A percentile compares a stretch with the other conserved stretches of the same genome.
phyloP scores from a whole-genome alignment of 345 rosid species.

The Abelmoschus esculentus region DNA sequence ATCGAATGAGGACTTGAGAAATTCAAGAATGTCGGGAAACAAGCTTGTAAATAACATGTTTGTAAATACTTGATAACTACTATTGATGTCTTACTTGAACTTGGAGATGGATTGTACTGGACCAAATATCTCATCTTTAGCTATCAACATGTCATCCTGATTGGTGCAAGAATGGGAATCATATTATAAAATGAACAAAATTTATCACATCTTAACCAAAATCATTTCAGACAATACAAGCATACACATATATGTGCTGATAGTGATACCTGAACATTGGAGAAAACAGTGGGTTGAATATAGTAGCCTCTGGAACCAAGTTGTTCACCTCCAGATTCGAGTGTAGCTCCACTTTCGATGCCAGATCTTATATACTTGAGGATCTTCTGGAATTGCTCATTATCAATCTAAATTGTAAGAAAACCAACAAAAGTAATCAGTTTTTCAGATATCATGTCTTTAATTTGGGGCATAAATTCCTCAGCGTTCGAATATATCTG shows the following conservation, averaged over 20 bases:
- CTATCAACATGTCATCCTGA: constrained; percentile 91
- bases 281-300: constrained; percentile 93
- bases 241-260: not conserved
- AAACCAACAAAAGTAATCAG: not conserved
- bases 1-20: not conserved
- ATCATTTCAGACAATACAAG: not conserved
- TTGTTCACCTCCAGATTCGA: constrained; percentile 78
- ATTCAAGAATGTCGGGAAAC: not conserved
- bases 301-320: constrained; percentile 71
- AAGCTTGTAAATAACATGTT: not conserved
- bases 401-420: constrained; percentile 47
- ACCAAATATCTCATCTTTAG: constrained; percentile 86
- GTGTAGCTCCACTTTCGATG: constrained; percentile 75
- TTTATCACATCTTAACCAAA: not conserved
- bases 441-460: not conserved
- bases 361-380: constrained; percentile 61
- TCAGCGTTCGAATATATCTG: not conserved
- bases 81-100: constrained; percentile 54
- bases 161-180: not conserved
- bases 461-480: not conserved
- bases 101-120: constrained; percentile 88
- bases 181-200: not conserved
- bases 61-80: not conserved
- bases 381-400: constrained; percentile 66
- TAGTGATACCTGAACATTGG: constrained; percentile 63